phyloP scores from a whole-genome alignment of 129 eudicot genomes.

The Arctium minus region DNA sequence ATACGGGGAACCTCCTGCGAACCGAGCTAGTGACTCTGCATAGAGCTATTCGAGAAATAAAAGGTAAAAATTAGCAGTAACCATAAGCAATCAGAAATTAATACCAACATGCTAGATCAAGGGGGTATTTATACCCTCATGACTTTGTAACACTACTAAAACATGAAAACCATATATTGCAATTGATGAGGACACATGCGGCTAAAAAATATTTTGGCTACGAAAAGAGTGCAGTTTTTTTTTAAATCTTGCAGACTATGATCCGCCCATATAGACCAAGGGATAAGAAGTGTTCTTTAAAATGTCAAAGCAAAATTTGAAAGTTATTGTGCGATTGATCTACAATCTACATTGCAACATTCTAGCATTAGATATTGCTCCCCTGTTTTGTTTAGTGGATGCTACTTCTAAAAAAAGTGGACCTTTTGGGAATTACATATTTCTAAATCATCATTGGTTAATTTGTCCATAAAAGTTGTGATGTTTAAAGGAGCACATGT shows the following conservation, averaged over 20 bases:
- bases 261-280: not conserved
- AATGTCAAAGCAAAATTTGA: not conserved
- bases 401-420: not conserved
- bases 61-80: not conserved
- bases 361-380: not conserved
- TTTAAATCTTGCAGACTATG: not conserved
- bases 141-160: not conserved
- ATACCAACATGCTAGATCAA: not conserved
- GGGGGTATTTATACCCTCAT: not conserved
- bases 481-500: not conserved
- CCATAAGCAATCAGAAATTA: not conserved
- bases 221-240: not conserved
- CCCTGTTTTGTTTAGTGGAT: not conserved
- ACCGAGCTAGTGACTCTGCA: constrained; percentile 92
- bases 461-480: not conserved
- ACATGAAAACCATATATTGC: not conserved
- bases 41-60: constrained; percentile 53
- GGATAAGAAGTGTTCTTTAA: not conserved
- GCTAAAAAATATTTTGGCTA: not conserved
- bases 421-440: not conserved
- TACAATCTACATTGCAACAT: not conserved
- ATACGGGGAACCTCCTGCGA: constrained; percentile 94
- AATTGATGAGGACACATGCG: not conserved
- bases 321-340: too few relatives aligned
- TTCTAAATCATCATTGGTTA: not conserved